A percentile compares a stretch with the other conserved stretches of the same genome.
phyloP scores from a whole-genome alignment of 768 basidiomycete genomes.

The Dictyophora rubrovolvata region DNA sequence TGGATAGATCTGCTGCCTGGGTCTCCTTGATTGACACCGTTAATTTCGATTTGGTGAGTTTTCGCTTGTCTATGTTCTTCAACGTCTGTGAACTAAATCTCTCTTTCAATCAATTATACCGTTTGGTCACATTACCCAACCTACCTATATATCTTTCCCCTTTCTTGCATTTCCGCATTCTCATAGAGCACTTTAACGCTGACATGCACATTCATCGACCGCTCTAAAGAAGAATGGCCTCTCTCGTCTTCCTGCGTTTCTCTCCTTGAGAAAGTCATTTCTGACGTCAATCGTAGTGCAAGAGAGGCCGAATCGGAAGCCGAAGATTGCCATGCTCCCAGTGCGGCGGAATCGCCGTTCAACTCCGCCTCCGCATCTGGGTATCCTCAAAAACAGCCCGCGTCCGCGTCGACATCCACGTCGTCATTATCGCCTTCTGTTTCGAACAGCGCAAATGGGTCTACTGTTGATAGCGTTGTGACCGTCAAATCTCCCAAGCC shows the following conservation, averaged over 20 bases:
- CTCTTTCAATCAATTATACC: neutral
- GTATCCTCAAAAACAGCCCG: slow-evolving; percentile 1
- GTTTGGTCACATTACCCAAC: slow-evolving; percentile 3
- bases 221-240: slow-evolving; percentile 38
- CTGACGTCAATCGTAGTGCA: slow-evolving; percentile 31
- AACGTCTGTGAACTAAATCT: neutral
- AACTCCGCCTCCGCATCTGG: neutral
- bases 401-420: neutral
- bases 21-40: slow-evolving; percentile 47
- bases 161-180: neutral
- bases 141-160: neutral
- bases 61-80: neutral
- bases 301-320: slow-evolving; percentile 11
- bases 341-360: slow-evolving; percentile 8
- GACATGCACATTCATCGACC: slow-evolving; percentile 49
- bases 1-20: slow-evolving; percentile 52
- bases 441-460: slow-evolving; percentile 7
- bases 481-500: slow-evolving; percentile 29
- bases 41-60: slow-evolving; percentile 43
- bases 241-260: slow-evolving; percentile 30
- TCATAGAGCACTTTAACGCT: slow-evolving; percentile 27
- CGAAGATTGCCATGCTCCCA: slow-evolving; percentile 9
- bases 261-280: slow-evolving; percentile 39
- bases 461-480: slow-evolving; percentile 12
- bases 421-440: slow-evolving; percentile 8